Evolutionary conservation across 805 yeast species (phyloP), one percentile per base, ranked within the genome.

Genomic region (Yarrowia divulgata): DNA sequence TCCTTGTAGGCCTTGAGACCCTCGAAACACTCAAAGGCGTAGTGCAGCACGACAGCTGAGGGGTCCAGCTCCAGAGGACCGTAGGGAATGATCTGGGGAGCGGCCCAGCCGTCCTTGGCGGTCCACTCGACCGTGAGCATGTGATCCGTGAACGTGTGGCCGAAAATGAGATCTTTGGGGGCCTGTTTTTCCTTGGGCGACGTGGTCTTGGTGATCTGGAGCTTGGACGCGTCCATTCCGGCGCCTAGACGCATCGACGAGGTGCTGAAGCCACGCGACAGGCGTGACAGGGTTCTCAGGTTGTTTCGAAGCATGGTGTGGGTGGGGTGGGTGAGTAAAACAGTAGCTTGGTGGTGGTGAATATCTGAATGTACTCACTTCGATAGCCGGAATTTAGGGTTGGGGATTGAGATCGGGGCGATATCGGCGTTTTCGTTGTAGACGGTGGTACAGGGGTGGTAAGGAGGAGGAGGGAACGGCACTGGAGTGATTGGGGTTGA

Each of bases 1-100:
- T 86, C 87, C 73, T 83, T 81, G 85, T 93, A 94, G 14, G 98
- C 98, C 83, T 94, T 94, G 82, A 94, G 83, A 73, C 99, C 99
- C 82, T 94, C 99, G 74, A 94, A 95, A 71, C 94, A 85, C 80
- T 92, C 97, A 77, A 95, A 94, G 5, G 97, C 94, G 76, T 94
- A 94, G 83, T 94, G 99, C 81, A 94, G 88, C 42, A 93, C 98
- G 78, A 90, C 86, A 19, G 95, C 81, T 23, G 97, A 88, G 35
- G 99, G 99, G 76, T 93, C 97, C 70, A 94, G 79, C 18, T 83
- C 75, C 68, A 94, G 81, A 64, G 87, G 86, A 67, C 89, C 93
- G 78, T 91, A 93, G 32, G 98, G 98, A 73, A 86, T 85, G 78
- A 94, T 93, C 77, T 85, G 86, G 55, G 99, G 98, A n/a, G 85